A percentile compares a stretch with the other conserved stretches of the same genome.
Conservation (phyloP, 192 early-diverging fungal genomes). For the Mortierella antarctica region DNA sequence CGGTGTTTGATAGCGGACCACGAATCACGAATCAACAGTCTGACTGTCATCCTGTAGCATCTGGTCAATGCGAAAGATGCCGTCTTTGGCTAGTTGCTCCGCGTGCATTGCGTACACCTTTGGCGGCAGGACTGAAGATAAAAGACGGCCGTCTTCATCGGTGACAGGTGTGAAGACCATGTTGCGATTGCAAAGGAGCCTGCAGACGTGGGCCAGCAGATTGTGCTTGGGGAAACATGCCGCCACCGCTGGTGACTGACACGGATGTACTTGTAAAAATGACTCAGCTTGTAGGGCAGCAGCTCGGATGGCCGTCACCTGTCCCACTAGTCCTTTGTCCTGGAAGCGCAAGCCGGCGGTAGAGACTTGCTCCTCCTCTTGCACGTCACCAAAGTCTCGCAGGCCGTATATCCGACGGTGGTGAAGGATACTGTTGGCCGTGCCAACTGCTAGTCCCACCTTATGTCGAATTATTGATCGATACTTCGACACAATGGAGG, state of each 20-base stretch:
- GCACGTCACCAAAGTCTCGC: conserved; percentile 11
- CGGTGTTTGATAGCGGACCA: no score
- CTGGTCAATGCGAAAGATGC: no score
- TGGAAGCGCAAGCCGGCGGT: neutral
- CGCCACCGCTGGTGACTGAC: neutral
- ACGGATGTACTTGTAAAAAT: neutral
- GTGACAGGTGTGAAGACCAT: neutral
- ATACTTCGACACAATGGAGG: neutral
- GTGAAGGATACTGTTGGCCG: conserved; percentile 15
- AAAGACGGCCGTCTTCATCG: neutral
- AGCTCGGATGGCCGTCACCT: conserved; percentile 6
- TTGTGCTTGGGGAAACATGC: conserved; percentile 5
- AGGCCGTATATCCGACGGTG: conserved; percentile 24
- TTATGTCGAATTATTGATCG: neutral
- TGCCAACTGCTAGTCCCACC: neutral
- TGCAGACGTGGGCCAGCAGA: conserved; percentile 10
- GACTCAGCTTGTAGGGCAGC: conserved; percentile 11
- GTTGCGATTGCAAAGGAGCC: neutral
- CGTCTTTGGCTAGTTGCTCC: neutral
- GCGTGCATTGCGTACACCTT: neutral
- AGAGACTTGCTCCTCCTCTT: conserved; percentile 8
- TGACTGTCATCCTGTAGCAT: no score
- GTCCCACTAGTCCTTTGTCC: conserved; percentile 5
- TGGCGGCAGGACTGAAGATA: neutral
- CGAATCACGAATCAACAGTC: no score